Evolutionary conservation across 2,329 filamentous ascomycete species (phyloP).

Genomic region (Colletotrichum kahawae): DNA sequence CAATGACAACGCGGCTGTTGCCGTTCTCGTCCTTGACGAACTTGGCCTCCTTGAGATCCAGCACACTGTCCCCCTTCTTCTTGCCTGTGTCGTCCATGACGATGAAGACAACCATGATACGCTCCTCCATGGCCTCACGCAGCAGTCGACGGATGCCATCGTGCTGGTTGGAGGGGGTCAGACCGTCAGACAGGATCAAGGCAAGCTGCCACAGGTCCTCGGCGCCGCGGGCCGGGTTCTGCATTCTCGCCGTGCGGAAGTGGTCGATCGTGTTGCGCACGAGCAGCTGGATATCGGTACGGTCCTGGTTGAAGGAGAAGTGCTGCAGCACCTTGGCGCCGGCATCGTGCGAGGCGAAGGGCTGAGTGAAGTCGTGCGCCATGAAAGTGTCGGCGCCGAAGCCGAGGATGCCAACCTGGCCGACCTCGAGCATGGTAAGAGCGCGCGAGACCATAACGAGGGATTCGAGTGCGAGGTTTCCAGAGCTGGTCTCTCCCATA

Average conservation of each 20-base stretch:
- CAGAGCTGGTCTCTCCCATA: conserved; percentile 84
- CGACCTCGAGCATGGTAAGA: conserved; percentile 90
- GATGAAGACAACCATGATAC: conserved; percentile 98
- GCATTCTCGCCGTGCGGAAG: conserved; percentile 77
- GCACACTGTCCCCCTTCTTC: conserved; percentile 68
- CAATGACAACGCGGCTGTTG: conserved; percentile 76
- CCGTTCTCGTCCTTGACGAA: conserved; percentile 72
- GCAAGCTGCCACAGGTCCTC: conserved; percentile 93
- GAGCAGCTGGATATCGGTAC: conserved; percentile 84
- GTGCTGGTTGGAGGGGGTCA: conserved; percentile 83
- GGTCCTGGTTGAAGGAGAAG: conserved; percentile 84
- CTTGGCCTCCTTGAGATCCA: conserved; percentile 86
- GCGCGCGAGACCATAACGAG: conserved; percentile 89
- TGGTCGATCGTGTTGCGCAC: conserved; percentile 79
- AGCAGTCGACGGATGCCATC: conserved; percentile 82
- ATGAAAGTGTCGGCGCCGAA: conserved; percentile 86
- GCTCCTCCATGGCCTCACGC: conserved; percentile 86
- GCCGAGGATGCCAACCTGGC: conserved; percentile 88
- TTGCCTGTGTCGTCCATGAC: conserved; percentile 75
- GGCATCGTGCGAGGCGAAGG: conserved; percentile 78
- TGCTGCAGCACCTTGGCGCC: conserved; percentile 84
- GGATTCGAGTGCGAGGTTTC: conserved; percentile 87
- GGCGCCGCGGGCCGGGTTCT: conserved; percentile 53
- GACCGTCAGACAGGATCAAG: conserved; percentile 90
- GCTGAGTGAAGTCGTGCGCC: conserved; percentile 82